These are phyloP conservation scores for Stentor coeruleus DNA, from an alignment of 73 alveolate species.

Conservation along the genomic window DNA sequence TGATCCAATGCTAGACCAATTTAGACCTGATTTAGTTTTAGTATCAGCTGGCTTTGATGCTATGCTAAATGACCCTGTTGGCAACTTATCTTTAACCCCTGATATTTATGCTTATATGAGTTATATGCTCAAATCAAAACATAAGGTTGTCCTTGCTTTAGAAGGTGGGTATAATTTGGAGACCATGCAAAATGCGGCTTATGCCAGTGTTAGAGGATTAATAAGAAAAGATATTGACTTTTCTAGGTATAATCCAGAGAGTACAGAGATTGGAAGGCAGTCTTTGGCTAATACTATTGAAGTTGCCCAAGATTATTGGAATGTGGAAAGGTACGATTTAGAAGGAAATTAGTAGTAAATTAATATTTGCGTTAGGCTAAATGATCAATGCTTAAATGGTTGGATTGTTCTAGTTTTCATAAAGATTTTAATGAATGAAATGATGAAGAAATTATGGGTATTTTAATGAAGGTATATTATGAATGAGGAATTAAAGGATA, in stretches of 20 bases:
- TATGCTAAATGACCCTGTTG: conserved; percentile 95
- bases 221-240: conserved; percentile 33
- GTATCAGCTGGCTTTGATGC: conserved; percentile 98
- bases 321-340: background rate
- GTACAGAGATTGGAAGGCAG: background rate
- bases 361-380: too few relatives aligned
- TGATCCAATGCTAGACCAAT: conserved; percentile 78
- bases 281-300: background rate
- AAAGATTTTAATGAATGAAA: too few relatives aligned
- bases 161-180: conserved; percentile 95
- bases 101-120: conserved; percentile 88
- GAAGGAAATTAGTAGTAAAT: too few relatives aligned
- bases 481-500: too few relatives aligned
- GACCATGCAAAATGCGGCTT: conserved; percentile 68
- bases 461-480: too few relatives aligned
- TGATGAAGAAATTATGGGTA: too few relatives aligned
- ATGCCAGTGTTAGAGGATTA: conserved; percentile 67
- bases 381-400: background rate
- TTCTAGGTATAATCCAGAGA: background rate
- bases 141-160: conserved; percentile 62
- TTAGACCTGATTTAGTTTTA: conserved; percentile 90
- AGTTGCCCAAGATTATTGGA: conserved; percentile 16
- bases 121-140: conserved; percentile 58
- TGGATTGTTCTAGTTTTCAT: background rate
- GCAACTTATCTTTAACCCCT: conserved; percentile 87